Evolutionary conservation across 495 filamentous ascomycete genomes (phyloP).

Genomic region (Aspergillus saccharolyticus): DNA sequence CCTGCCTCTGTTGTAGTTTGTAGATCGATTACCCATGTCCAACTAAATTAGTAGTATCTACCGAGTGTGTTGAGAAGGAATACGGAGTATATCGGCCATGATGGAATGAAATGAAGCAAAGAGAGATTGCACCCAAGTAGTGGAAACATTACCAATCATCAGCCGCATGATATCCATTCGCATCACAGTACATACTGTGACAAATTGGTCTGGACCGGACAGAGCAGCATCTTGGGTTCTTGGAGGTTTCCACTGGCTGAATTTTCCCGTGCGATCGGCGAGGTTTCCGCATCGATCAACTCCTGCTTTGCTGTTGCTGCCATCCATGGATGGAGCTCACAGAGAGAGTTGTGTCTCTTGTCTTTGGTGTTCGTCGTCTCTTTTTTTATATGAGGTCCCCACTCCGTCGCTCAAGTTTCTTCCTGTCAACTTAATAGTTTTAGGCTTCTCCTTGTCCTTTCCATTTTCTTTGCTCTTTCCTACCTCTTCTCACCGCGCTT

Average conservation of each 20-base stretch:
- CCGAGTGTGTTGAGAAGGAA: too few species aligned
- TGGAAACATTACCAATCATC: not conserved
- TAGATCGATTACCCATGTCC: too few species aligned
- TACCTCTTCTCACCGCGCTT: conserved; percentile 1
- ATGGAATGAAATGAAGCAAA: not conserved
- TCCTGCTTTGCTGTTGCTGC: conserved; percentile 3
- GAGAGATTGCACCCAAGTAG: not conserved
- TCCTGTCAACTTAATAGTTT: conserved; percentile 1
- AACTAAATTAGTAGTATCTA: too few species aligned
- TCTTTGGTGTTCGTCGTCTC: not conserved
- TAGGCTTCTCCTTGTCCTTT: not conserved
- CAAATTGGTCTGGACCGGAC: not conserved
- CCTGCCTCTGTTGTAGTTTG: not conserved
- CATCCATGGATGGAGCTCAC: not conserved
- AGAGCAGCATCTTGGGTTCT: not conserved
- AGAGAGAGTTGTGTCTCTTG: not conserved
- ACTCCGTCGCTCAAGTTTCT: not conserved
- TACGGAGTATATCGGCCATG: too few species aligned
- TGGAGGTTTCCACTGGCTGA: conserved; percentile 6
- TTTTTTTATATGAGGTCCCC: not conserved
- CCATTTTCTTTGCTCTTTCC: not conserved
- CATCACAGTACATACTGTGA: not conserved
- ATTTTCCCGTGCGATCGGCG: conserved; percentile 16
- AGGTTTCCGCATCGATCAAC: conserved; percentile 6
- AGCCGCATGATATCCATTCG: not conserved